Evolutionary conservation across 495 filamentous ascomycete species (phyloP).

Genomic region (Xylaria cubensis): DNA sequence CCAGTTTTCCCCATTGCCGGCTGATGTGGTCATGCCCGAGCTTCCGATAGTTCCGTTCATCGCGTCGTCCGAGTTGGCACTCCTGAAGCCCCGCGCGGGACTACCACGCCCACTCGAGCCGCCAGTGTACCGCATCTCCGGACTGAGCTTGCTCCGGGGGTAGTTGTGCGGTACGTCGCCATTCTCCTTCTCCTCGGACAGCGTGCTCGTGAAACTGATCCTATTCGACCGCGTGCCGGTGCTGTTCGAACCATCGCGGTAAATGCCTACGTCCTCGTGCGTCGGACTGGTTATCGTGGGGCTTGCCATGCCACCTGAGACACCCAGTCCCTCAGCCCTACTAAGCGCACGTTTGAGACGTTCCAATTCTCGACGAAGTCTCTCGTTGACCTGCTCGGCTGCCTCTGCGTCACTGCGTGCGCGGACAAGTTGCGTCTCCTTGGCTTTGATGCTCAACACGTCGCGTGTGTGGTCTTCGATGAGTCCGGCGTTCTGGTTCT

Average conservation of each 20-base stretch:
- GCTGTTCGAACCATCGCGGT: slow-evolving; percentile 58
- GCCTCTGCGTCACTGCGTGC: slow-evolving; percentile 89
- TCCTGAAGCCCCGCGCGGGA: slow-evolving; percentile 54
- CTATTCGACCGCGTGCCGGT: slow-evolving; percentile 9
- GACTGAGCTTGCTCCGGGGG: slow-evolving; percentile 60
- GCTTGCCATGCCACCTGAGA: slow-evolving; percentile 47
- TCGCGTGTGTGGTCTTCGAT: slow-evolving; percentile 98
- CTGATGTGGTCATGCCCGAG: slow-evolving; percentile 42
- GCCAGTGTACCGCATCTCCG: slow-evolving; percentile 57
- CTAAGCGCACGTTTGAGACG: slow-evolving; percentile 80
- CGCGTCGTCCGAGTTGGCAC: slow-evolving; percentile 36
- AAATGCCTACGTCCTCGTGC: slow-evolving; percentile 59
- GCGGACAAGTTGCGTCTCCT: slow-evolving; percentile 95
- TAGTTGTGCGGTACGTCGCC: slow-evolving; percentile 50
- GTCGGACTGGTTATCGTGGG: slow-evolving; percentile 54
- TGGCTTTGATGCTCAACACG: slow-evolving; percentile 94
- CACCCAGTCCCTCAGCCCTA: slow-evolving; percentile 56
- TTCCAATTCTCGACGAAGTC: slow-evolving; percentile 87
- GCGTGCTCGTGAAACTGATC: slow-evolving; percentile 72
- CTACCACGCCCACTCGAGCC: slow-evolving; percentile 63
- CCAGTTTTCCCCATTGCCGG: slow-evolving; percentile 83
- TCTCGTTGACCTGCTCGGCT: slow-evolving; percentile 81
- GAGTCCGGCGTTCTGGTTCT: slow-evolving; percentile 93
- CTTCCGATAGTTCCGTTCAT: slow-evolving; percentile 40
- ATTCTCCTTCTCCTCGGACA: slow-evolving; percentile 87